phyloP scores from a whole-genome alignment of 2,329 filamentous ascomycete species.

The Botryotinia calthae region DNA sequence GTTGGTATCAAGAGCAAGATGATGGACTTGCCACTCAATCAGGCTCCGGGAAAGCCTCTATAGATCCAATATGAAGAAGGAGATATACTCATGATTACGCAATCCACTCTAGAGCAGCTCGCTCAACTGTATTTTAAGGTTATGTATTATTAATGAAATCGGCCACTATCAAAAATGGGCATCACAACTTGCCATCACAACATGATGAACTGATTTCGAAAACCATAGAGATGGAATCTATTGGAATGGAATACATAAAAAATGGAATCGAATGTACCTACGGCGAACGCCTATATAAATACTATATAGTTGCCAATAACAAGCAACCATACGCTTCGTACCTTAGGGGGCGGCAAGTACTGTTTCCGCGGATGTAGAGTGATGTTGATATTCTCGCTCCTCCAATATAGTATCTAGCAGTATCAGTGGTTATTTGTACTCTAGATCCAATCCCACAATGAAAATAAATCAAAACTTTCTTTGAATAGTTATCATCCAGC shows the following conservation, averaged over 20 bases:
- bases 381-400: neutral
- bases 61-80: slow-evolving; percentile 25
- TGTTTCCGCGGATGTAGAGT: neutral
- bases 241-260: neutral
- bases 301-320: neutral
- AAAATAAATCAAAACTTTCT: no score
- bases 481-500: neutral
- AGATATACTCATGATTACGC: neutral
- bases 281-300: neutral
- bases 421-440: neutral
- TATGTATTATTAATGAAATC: slow-evolving; percentile 4
- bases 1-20: slow-evolving; percentile 42
- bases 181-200: neutral
- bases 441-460: neutral
- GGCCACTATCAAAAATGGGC: neutral
- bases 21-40: slow-evolving; percentile 40
- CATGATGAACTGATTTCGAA: neutral
- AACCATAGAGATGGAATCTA: neutral
- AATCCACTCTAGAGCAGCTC: neutral
- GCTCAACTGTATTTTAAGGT: neutral
- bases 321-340: neutral
- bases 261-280: neutral
- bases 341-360: neutral
- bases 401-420: neutral
- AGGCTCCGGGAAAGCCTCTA: slow-evolving; percentile 36